Percentiles rank a stretch among this genome's conserved stretches.
Evolutionary conservation across 169 alveolate genomes (phyloP).

Genomic region (Plasmodium chabaudi): DNA sequence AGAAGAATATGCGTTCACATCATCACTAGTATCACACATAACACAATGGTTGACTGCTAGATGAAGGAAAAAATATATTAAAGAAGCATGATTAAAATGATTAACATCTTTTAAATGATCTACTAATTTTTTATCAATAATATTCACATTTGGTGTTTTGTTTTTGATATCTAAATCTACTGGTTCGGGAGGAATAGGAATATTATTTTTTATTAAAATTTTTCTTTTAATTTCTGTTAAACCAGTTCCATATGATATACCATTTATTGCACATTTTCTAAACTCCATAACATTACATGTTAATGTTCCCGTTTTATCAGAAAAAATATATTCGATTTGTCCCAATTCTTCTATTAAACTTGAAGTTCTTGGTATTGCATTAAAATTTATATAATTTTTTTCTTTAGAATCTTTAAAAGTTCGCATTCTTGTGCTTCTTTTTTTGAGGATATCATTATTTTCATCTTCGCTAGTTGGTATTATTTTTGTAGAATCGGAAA

Average conservation of each 20-base stretch:
- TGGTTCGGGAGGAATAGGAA: constrained; percentile 79
- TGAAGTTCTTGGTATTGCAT: constrained; percentile 93
- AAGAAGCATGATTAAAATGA: constrained; percentile 81
- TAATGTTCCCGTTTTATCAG: constrained; percentile 96
- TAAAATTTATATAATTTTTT: constrained; percentile 62
- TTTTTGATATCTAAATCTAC: constrained; percentile 30
- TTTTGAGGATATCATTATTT: not conserved
- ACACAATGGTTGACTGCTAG: constrained; percentile 81
- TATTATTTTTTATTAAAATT: constrained; percentile 81
- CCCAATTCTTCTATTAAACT: constrained; percentile 97
- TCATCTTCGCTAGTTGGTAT: too few relatives aligned
- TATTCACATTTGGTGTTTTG: constrained; percentile 82
- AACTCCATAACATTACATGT: constrained; percentile 95
- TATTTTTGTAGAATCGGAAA: not conserved
- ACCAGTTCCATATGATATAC: constrained; percentile 87
- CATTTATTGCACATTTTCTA: constrained; percentile 87
- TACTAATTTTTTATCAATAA: constrained; percentile 81
- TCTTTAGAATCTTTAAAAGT: constrained; percentile 42
- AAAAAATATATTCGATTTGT: constrained; percentile 92
- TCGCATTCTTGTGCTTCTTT: constrained; percentile 14
- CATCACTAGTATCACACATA: constrained; percentile 75
- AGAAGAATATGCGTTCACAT: constrained; percentile 77
- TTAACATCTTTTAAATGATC: constrained; percentile 77
- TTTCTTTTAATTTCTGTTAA: constrained; percentile 83
- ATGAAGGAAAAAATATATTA: constrained; percentile 84